These are phyloP conservation scores for Limonium bicolor DNA, from an alignment of 148 eudicot species.

Conservation along the genomic window DNA sequence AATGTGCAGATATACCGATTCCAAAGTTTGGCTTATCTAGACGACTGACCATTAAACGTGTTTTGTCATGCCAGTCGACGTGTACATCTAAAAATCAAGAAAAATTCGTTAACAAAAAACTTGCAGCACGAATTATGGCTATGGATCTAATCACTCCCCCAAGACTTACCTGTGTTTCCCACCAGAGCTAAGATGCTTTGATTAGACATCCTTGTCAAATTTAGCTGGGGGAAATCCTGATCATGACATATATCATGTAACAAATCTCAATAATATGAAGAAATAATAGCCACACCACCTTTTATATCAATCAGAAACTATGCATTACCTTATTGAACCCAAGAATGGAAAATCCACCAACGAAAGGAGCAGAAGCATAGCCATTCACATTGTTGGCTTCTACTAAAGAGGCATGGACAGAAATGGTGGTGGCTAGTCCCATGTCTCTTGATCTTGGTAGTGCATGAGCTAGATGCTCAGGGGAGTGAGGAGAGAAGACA, in stretches of 20 bases:
- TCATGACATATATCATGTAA: no score
- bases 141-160: no score
- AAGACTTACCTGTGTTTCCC: constrained; percentile 58
- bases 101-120: background rate
- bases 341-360: constrained; percentile 59
- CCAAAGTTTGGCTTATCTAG: constrained; percentile 33
- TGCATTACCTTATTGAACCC: constrained; percentile 42
- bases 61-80: constrained; percentile 41
- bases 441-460: constrained; percentile 22
- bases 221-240: constrained; percentile 41
- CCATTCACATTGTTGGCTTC: constrained; percentile 40
- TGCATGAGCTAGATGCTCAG: constrained; percentile 42
- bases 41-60: constrained; percentile 24
- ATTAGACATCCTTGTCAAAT: constrained; percentile 29
- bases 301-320: background rate
- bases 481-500: constrained; percentile 74
- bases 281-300: background rate
- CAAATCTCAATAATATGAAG: background rate
- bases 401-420: constrained; percentile 34
- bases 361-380: constrained; percentile 58
- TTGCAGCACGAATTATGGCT: no score
- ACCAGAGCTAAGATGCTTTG: constrained; percentile 38
- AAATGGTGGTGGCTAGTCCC: constrained; percentile 23
- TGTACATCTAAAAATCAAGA: constrained; percentile 28
- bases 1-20: constrained; percentile 28